These are phyloP conservation scores for Ophiocordyceps unilateralis DNA, from an alignment of 2,329 filamentous ascomycete species.

Conservation along the genomic window DNA sequence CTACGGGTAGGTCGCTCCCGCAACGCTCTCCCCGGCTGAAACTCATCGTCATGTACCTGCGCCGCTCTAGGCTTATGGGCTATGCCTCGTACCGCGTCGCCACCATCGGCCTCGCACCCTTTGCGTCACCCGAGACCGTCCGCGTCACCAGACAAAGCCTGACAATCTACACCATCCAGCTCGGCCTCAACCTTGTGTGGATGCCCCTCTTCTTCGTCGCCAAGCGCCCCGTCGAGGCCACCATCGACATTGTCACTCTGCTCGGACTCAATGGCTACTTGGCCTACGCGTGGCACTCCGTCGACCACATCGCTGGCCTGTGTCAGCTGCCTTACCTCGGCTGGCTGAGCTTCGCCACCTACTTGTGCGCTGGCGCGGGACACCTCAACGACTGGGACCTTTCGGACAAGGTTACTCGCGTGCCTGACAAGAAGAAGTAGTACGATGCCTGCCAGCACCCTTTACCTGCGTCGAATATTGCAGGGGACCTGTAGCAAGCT, in stretches of 20 bases:
- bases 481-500: background rate
- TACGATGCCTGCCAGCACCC: background rate
- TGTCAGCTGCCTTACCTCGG: slow-evolving; percentile 64
- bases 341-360: slow-evolving; percentile 80
- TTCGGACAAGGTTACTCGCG: slow-evolving; percentile 12
- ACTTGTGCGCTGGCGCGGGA: slow-evolving; percentile 55
- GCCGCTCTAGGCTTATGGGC: slow-evolving; percentile 47
- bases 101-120: slow-evolving; percentile 40
- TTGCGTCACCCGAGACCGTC: slow-evolving; percentile 33
- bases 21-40: background rate
- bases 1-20: slow-evolving; percentile 28
- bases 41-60: background rate
- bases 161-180: slow-evolving; percentile 71
- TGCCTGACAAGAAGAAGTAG: slow-evolving; percentile 6
- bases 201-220: slow-evolving; percentile 86
- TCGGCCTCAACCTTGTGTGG: slow-evolving; percentile 73
- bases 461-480: background rate
- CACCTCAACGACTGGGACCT: slow-evolving; percentile 54
- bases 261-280: slow-evolving; percentile 58
- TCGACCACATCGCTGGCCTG: slow-evolving; percentile 59
- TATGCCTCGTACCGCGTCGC: slow-evolving; percentile 74
- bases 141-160: slow-evolving; percentile 48
- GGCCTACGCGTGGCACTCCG: slow-evolving; percentile 55
- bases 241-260: slow-evolving; percentile 57
- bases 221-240: slow-evolving; percentile 55